Evolutionary conservation across 495 filamentous ascomycete species (phyloP), one percentile per base, ranked within the genome.

Genomic region (Penicillium canescens): DNA sequence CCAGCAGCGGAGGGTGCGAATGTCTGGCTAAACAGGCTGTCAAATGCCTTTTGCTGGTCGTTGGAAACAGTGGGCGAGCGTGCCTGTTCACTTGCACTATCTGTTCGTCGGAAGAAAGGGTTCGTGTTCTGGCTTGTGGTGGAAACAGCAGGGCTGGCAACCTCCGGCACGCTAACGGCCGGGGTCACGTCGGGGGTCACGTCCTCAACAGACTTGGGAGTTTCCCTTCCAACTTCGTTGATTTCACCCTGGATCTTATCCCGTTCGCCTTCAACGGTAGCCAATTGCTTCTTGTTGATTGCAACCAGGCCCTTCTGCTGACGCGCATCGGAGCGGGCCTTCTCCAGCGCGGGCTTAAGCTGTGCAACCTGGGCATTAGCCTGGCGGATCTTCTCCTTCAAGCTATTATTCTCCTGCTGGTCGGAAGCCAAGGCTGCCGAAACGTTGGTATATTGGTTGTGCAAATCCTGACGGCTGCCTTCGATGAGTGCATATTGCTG

Each of bases 201-300:
- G 59, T 76, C 68, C 63, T 79, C 63, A 46, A 69, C 53, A 39
- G 65, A 60, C 33, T 62, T 61, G n/a, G 63, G 61, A 6, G 59
- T 66, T 33, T 85, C 86, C 67, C 78, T 85, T 31, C 81, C 78
- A 34, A 90, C 67, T 24, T 84, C 82, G 26, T 88, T 85, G 36
- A 89, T 86, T 59, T 96, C 91, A 7, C 70, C 71, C 71, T 91
- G 90, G 36, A 94, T 67, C 70, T 89, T 93, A 38, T 96, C 92
- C 13, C 87, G 80, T 62, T 98, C 94, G 28, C 78, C 82, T 69
- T 98, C 95, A 54, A 86, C 86, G 1, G 93, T 96, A 34, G 88
- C 80, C 42, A 97, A 78, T 73, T 98, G 94, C 74, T 98, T 98
- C 75, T 95, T 97, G 74, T 95, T 96, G 71, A 98, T 98, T 4